Conservation (phyloP, 1,284 basidiomycete genomes). For the Trametes hirsuta region DNA sequence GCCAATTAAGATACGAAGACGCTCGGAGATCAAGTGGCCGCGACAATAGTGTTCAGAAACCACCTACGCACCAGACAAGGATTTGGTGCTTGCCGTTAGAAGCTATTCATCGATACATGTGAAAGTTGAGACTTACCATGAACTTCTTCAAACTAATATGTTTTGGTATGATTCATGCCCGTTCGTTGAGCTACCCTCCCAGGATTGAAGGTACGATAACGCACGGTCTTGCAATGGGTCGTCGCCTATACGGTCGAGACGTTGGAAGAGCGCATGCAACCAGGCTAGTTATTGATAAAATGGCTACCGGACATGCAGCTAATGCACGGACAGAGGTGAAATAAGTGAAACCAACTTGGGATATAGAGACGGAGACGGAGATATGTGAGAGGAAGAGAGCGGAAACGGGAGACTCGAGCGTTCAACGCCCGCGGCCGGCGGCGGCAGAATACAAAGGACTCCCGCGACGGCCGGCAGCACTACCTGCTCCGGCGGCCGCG, state of each 20-base stretch:
- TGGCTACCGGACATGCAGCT: neutral
- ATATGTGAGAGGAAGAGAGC: neutral
- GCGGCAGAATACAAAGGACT: neutral
- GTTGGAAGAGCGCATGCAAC: neutral
- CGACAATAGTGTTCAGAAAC: too few species aligned
- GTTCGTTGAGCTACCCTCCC: too few species aligned
- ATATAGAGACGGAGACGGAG: neutral
- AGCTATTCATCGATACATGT: too few species aligned
- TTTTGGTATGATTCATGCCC: too few species aligned
- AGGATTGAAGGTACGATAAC: neutral
- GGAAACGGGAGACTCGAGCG: constrained; percentile 8
- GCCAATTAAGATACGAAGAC: too few species aligned
- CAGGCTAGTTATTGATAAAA: constrained; percentile 1
- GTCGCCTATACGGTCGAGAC: too few species aligned
- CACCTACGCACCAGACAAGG: too few species aligned
- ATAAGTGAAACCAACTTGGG: neutral
- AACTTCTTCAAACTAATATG: too few species aligned
- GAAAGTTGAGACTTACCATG: too few species aligned
- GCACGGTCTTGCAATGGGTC: neutral
- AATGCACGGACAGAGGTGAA: neutral
- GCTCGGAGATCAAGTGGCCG: too few species aligned
- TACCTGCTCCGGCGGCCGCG: neutral
- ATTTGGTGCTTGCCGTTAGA: too few species aligned
- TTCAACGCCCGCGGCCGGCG: constrained; percentile 20
- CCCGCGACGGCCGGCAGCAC: neutral